Evolutionary conservation across 164 flowering plant species (phyloP), one percentile per base, ranked within the genome.

Genomic region (Liriodendron chinense): DNA sequence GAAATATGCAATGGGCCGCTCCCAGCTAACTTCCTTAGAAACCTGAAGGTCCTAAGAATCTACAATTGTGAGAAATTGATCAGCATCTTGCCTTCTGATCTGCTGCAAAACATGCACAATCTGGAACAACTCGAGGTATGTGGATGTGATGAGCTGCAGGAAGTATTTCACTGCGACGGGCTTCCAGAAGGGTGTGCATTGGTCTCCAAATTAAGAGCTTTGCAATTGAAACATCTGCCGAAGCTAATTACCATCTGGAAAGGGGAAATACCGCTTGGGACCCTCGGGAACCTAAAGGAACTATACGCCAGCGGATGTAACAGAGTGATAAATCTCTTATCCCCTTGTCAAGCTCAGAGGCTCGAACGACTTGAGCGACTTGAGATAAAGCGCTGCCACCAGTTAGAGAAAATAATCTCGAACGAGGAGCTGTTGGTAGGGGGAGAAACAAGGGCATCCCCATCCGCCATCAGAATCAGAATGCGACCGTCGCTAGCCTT

Each of bases 221-320:
- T 72, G 13, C 14, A 16, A 26, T 10, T 28, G 49, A 23, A 8
- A 20, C 1, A 28, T 9, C 48, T 72, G 59, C 14, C 3, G n/a
- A 10, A 59, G 13, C 20, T 59, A 0, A 59, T 1, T 1, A 28
- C 20, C 10, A 61, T 72, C 9, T 72, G 74, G 74, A 62, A 72
- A 48, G 74, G 74, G 9, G 47, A 20, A 20, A n/a, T 72, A 10
- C 73, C 78, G 23, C 34, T 2, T 5, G 59, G 62, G 13, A 69
- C 61, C 73, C 73, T 75, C 56, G 68, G 34, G 12, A 69, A 13
- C 3, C 1, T 75, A 23, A 7, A 61, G 59, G 2, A 13, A 0
- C 24, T 75, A 22, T 0, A 0, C 16, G 47, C 61, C 9, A 12
- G 21, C 0, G 5, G 22, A 7, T 74, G 76, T 26, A 1, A 18